phyloP scores from a whole-genome alignment of 2,329 filamentous ascomycete genomes.

The Myriosclerotinia scirpicola region DNA sequence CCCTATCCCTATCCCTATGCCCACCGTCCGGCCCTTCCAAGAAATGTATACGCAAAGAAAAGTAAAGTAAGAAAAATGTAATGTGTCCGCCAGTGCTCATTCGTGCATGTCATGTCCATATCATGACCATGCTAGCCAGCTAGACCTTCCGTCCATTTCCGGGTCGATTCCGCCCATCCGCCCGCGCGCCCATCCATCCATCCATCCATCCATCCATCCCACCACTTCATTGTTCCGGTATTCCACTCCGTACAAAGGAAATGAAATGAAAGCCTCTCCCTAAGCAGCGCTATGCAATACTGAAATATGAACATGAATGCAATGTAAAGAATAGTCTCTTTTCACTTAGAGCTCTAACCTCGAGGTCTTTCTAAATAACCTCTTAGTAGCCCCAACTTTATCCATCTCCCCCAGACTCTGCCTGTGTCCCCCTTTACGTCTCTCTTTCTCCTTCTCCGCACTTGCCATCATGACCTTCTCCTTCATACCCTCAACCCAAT shows the following conservation, averaged over 20 bases:
- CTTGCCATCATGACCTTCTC: slow-evolving; percentile 74
- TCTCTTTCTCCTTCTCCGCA: slow-evolving; percentile 51
- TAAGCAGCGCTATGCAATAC: slow-evolving; percentile 11
- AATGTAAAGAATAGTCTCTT: neutral
- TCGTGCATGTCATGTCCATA: neutral
- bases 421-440: slow-evolving; percentile 30
- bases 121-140: slow-evolving; percentile 12
- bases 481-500: slow-evolving; percentile 82
- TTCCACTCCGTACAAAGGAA: slow-evolving; percentile 4
- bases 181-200: neutral
- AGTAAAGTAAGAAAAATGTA: neutral
- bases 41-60: neutral
- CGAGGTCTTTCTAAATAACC: slow-evolving; percentile 53
- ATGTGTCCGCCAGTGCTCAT: neutral
- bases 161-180: too few species aligned
- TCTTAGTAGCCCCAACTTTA: slow-evolving; percentile 70
- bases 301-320: neutral
- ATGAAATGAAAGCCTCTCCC: neutral
- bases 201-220: neutral
- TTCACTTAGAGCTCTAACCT: slow-evolving; percentile 8
- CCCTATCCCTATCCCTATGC: neutral
- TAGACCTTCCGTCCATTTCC: neutral
- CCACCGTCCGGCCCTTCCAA: neutral
- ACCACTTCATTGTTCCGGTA: neutral
- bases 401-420: slow-evolving; percentile 65